Percentiles rank a stretch among this genome's conserved stretches.
Conservation (phyloP, 257 asterid genomes). For the Misopates orontium region DNA sequence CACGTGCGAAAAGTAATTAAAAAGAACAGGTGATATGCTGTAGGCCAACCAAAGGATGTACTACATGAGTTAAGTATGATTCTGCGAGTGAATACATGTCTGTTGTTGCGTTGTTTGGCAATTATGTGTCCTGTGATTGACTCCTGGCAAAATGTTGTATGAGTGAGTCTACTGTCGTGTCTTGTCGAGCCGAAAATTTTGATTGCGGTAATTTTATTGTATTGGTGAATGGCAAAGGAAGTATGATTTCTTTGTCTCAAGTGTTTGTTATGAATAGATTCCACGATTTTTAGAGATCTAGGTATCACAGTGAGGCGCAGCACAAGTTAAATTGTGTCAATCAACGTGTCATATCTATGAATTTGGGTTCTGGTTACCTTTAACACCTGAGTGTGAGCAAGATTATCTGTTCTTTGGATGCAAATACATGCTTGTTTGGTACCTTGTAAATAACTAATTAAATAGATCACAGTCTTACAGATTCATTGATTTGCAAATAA, state of each 20-base stretch:
- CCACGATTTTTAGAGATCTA: neutral
- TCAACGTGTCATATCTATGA: neutral
- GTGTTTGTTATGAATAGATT: neutral
- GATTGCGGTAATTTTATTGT: neutral
- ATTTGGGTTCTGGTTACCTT: neutral
- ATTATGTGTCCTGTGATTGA: neutral
- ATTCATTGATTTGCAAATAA: neutral
- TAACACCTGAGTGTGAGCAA: neutral
- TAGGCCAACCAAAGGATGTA: too few species aligned
- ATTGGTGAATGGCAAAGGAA: slow-evolving; percentile 3
- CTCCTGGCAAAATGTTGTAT: neutral
- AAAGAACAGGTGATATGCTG: too few species aligned
- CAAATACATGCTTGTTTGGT: neutral
- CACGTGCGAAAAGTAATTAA: too few species aligned
- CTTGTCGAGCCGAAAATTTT: neutral
- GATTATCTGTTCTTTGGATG: neutral
- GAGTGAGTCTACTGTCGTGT: neutral
- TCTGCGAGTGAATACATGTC: too few species aligned
- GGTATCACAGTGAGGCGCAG: neutral
- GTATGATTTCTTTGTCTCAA: neutral
- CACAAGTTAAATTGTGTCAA: neutral
- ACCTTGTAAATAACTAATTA: neutral
- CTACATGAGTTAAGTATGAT: too few species aligned
- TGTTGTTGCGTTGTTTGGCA: neutral
- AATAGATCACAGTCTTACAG: neutral